Conservation (phyloP, 495 filamentous ascomycete genomes). For the Haplographium delicatum region DNA sequence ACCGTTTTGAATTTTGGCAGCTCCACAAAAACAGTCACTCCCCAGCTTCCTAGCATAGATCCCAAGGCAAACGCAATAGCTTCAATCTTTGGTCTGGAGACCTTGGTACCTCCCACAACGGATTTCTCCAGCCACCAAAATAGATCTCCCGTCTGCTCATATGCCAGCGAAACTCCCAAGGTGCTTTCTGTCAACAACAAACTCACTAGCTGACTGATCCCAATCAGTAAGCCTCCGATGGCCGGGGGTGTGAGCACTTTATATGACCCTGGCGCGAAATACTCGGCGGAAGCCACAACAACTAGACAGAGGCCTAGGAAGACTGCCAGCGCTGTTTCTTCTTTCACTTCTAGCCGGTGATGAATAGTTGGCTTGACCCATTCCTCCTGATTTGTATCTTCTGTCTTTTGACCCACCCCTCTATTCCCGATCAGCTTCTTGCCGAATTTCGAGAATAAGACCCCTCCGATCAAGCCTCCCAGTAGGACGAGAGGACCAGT, state of each 20-base stretch:
- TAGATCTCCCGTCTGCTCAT: slow-evolving; percentile 45
- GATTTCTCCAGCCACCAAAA: slow-evolving; percentile 32
- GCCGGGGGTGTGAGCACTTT: slow-evolving; percentile 26
- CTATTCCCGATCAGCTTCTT: neutral
- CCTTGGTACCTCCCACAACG: neutral
- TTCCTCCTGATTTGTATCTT: neutral
- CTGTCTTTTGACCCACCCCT: neutral
- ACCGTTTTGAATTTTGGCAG: too few relatives aligned
- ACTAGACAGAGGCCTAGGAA: slow-evolving; percentile 6
- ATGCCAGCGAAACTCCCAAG: slow-evolving; percentile 47
- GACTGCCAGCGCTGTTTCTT: neutral
- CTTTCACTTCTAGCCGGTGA: slow-evolving; percentile 29
- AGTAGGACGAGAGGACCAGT: slow-evolving; percentile 38
- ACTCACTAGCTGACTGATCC: slow-evolving; percentile 40
- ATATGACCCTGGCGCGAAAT: neutral
- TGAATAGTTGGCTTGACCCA: slow-evolving; percentile 27
- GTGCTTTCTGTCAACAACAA: slow-evolving; percentile 35
- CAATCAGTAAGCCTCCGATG: slow-evolving; percentile 45
- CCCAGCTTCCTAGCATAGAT: slow-evolving; percentile 36
- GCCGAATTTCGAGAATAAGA: slow-evolving; percentile 23
- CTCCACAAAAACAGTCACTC: too few relatives aligned
- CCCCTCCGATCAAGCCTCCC: slow-evolving; percentile 40
- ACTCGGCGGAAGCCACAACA: neutral
- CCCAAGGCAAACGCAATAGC: slow-evolving; percentile 39
- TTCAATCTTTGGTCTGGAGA: slow-evolving; percentile 25